Conservation (phyloP, 2,329 filamentous ascomycete species). For the Monilinia vaccinii-corymbosi region DNA sequence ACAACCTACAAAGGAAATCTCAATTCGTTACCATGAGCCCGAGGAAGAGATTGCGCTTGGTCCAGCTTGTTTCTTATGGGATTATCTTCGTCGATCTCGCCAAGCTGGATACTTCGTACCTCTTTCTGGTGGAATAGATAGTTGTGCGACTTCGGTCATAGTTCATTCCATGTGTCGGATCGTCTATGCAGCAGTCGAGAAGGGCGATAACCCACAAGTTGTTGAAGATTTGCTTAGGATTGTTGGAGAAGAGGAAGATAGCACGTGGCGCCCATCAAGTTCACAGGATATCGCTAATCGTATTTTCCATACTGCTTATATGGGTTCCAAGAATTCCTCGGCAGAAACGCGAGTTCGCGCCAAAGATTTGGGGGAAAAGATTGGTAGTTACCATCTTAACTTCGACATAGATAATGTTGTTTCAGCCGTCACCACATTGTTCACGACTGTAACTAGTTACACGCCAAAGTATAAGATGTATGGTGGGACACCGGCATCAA, state of each 20-base stretch:
- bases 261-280: constrained; percentile 32
- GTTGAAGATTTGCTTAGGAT: constrained; percentile 43
- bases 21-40: not conserved
- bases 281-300: constrained; percentile 48
- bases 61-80: constrained; percentile 8
- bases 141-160: constrained; percentile 7
- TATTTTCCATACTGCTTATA: constrained; percentile 46
- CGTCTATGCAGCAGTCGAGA: constrained; percentile 42
- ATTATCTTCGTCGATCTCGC: constrained; percentile 5
- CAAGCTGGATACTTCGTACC: constrained; percentile 10
- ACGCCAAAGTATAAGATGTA: constrained; percentile 50
- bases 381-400: constrained; percentile 65
- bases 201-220: constrained; percentile 41
- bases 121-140: constrained; percentile 9
- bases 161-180: constrained; percentile 35
- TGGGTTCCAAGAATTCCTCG: constrained; percentile 28
- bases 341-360: constrained; percentile 53
- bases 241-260: constrained; percentile 37
- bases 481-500: constrained; percentile 40
- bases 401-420: constrained; percentile 38
- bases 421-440: constrained; percentile 32
- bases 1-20: constrained; percentile 16
- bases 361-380: constrained; percentile 47
- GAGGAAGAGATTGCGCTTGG: constrained; percentile 10
- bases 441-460: constrained; percentile 50